Evolutionary conservation across 345 rosid species (phyloP).

Genomic region (Laguncularia racemosa): DNA sequence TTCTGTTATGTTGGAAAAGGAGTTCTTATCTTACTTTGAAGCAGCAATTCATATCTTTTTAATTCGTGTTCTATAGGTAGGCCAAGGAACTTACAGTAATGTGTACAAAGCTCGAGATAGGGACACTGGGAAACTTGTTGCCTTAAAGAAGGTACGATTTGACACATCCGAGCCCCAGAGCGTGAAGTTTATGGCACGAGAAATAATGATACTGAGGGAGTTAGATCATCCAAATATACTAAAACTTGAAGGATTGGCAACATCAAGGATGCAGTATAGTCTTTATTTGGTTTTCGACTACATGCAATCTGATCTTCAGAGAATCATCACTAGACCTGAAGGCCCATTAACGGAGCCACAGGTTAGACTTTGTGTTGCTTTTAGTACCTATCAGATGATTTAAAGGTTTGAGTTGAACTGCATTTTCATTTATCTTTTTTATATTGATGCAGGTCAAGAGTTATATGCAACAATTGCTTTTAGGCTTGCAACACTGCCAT

Average conservation of each 20-base stretch:
- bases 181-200: conserved; percentile 68
- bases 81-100: conserved; percentile 70
- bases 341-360: conserved; percentile 50
- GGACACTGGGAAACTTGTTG: conserved; percentile 65
- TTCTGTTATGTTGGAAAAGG: too few relatives aligned
- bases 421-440: conserved; percentile 4
- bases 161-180: conserved; percentile 71
- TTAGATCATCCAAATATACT: conserved; percentile 68
- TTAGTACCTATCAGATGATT: not conserved
- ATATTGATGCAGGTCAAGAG: conserved; percentile 39
- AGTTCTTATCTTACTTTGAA: too few relatives aligned
- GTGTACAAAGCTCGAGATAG: conserved; percentile 71
- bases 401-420: not conserved
- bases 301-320: conserved; percentile 51
- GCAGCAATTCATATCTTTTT: not conserved
- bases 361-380: conserved; percentile 15
- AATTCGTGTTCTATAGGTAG: conserved; percentile 27
- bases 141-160: conserved; percentile 69
- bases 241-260: conserved; percentile 66
- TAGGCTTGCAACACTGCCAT: conserved; percentile 54
- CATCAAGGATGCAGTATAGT: conserved; percentile 68
- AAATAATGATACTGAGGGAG: conserved; percentile 52
- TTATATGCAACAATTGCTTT: conserved; percentile 55
- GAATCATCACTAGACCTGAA: conserved; percentile 35
- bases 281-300: conserved; percentile 64